Evolutionary conservation across 257 asterid species (phyloP), one percentile per base, ranked within the genome.

Genomic region (Verbena officinalis): DNA sequence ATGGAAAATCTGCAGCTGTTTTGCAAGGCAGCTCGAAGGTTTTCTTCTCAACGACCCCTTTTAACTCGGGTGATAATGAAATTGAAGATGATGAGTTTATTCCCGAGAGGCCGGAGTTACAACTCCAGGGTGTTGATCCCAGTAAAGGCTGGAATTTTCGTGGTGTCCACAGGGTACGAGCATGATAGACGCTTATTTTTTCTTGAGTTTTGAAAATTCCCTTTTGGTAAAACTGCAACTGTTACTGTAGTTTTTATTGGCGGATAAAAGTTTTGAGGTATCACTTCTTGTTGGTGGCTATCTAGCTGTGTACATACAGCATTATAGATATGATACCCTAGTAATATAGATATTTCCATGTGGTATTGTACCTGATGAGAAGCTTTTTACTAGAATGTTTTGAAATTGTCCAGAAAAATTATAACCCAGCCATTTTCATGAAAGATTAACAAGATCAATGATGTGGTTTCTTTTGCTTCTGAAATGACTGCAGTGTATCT

Each of bases 131-230:
- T 54, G 97, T 94, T 68, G 95, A 90, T 81, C 99, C 99, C 43
- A 68, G 70, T 52, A 90, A 75, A 63, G 99, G 99, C 23, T 94
- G 99, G 99, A 88, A 86, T 63, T 90, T 74, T 60, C 88, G 97
- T 56, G 99, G 99, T 48, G 99, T 94, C 46, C 96, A 94, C 80
- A 80, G 84, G 95, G 96, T 94, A 78, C 14, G 65, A 50, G 22
- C 51, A 23, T 34, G 59, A 9, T 20, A 17, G 22, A 33, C 3
- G 14, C n/a, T n/a, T n/a, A n/a, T 17, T 11, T 55, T 59, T 43
- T 52, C 19, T 17, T 21, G 50, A 38, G 43, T 12, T 21, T 64
- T 55, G n/a, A n/a, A 39, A 46, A 44, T 52, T 11, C 21, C 9
- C 3, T n/a, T 56, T 34, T 61, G 34, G 39, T 67, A 55, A 24